Evolutionary conservation across 371 early-diverging fungal species (phyloP).

Genomic region (Circinella minor): DNA sequence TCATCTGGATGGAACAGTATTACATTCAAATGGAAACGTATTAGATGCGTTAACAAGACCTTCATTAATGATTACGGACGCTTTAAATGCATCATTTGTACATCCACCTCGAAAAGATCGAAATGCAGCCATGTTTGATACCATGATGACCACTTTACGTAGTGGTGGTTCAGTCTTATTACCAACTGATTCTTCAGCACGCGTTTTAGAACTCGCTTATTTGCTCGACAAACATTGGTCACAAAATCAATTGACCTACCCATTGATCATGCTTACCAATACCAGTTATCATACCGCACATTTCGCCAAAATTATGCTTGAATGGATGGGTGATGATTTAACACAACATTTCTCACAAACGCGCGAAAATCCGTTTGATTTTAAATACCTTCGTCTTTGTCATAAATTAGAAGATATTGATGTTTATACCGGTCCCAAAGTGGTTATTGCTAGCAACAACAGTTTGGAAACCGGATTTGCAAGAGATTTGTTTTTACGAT

Average conservation of each 20-base stretch:
- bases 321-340: slow-evolving; percentile 95
- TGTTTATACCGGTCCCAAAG: slow-evolving; percentile 72
- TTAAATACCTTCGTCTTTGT: slow-evolving; percentile 74
- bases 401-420: slow-evolving; percentile 78
- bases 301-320: slow-evolving; percentile 89
- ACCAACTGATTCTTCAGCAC: slow-evolving; percentile 88
- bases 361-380: slow-evolving; percentile 90
- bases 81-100: slow-evolving; percentile 75
- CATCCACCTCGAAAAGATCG: slow-evolving; percentile 77
- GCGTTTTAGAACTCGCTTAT: slow-evolving; percentile 92
- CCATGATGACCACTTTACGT: slow-evolving; percentile 64
- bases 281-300: slow-evolving; percentile 77
- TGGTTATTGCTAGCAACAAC: slow-evolving; percentile 82
- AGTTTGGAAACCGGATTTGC: slow-evolving; percentile 85
- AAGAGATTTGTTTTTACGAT: slow-evolving; percentile 76
- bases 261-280: slow-evolving; percentile 80
- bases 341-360: slow-evolving; percentile 70
- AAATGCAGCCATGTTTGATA: slow-evolving; percentile 74
- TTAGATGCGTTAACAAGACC: slow-evolving; percentile 79
- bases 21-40: slow-evolving; percentile 76
- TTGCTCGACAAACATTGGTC: slow-evolving; percentile 89
- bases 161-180: slow-evolving; percentile 85
- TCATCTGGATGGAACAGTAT: slow-evolving; percentile 84
- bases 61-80: slow-evolving; percentile 91
- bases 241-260: slow-evolving; percentile 64